Base-by-base conservation (phyloP, 371 early-diverging fungal genomes). In the Apophysomyces trapeziformis region DNA sequence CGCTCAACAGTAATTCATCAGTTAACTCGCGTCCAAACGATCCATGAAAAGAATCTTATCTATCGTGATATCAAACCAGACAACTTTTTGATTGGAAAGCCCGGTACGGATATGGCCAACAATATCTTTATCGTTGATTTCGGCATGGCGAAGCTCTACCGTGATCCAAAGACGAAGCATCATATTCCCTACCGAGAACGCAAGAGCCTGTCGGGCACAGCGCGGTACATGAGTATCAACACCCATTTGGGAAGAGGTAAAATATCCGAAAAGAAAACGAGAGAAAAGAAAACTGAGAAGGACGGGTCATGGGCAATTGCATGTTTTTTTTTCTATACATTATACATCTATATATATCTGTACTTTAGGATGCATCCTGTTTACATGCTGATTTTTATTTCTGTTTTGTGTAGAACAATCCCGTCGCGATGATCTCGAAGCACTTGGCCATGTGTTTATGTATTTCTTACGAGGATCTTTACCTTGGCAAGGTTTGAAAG, bases 1-100 rank as follows among this genome's bases (percentile, higher is more conserved):
- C 32, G 13, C 47, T 16, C 16, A 18, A 13, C 54, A 32, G 41
- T 11, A 41, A 41, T 41, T 18, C 26, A 45, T 46, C 58, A 92
- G 92, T 83, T 99, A 38, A 85, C 83, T 21, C 88, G 93, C 50
- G 89, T 98, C 32, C 97, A 98, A 82, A 85, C 88, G 5, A 88
- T 98, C 61, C 99, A 99, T 72, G 94, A 95, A 67, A 90, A 91
- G 78, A 92, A 95, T 72, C 82, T 95, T 64, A 92, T 99, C 46
- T 98, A 99, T 78, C 89, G 99, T 61, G 99, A 99, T 76, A 97
- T 99, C 72, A 99, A 99, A 76, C 99, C 99, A 13, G 99, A 98
- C 78, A 99, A 99, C 85, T 98, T 99, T 75, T 78, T 95, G 32
- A 87, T 94, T 61, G 93, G 95, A 56, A 77, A 89, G 13, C 83